These are phyloP conservation scores for Rhizopus microsporus DNA, from an alignment of 371 early-diverging fungal species.

Conservation along the genomic window DNA sequence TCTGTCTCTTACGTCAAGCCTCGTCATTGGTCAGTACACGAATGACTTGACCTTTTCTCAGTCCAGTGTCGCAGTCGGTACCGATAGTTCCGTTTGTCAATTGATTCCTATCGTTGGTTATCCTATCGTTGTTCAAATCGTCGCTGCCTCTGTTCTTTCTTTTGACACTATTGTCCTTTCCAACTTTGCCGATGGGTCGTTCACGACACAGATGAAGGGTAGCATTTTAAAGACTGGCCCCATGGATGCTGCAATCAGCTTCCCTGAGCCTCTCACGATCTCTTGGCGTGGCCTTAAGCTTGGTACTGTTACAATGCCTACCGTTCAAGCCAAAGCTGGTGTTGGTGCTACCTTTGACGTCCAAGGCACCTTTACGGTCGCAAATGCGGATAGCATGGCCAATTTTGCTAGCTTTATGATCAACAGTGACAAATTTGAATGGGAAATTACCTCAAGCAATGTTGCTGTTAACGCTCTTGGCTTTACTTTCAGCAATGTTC, in stretches of 20 bases:
- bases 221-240: slow-evolving; percentile 59
- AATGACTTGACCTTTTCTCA: slow-evolving; percentile 50
- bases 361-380: slow-evolving; percentile 43
- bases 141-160: slow-evolving; percentile 47
- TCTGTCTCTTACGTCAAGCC: slow-evolving; percentile 43
- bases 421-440: slow-evolving; percentile 48
- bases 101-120: slow-evolving; percentile 54
- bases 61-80: slow-evolving; percentile 39
- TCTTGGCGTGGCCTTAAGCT: slow-evolving; percentile 51
- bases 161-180: slow-evolving; percentile 51
- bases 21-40: slow-evolving; percentile 54
- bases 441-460: slow-evolving; percentile 46
- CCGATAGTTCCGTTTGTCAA: slow-evolving; percentile 45
- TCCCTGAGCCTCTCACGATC: slow-evolving; percentile 54
- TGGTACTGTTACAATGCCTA: slow-evolving; percentile 50
- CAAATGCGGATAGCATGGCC: slow-evolving; percentile 40
- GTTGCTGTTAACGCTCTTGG: slow-evolving; percentile 55
- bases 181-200: slow-evolving; percentile 41
- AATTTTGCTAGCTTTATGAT: slow-evolving; percentile 55
- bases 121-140: slow-evolving; percentile 56
- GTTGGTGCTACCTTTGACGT: slow-evolving; percentile 45
- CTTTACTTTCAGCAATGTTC: slow-evolving; percentile 36
- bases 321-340: slow-evolving; percentile 38
- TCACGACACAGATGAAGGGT: slow-evolving; percentile 55
- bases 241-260: slow-evolving; percentile 55